These are phyloP conservation scores for Diaporthe vexans DNA, from an alignment of 2,329 filamentous ascomycete species.

Conservation along the genomic window DNA sequence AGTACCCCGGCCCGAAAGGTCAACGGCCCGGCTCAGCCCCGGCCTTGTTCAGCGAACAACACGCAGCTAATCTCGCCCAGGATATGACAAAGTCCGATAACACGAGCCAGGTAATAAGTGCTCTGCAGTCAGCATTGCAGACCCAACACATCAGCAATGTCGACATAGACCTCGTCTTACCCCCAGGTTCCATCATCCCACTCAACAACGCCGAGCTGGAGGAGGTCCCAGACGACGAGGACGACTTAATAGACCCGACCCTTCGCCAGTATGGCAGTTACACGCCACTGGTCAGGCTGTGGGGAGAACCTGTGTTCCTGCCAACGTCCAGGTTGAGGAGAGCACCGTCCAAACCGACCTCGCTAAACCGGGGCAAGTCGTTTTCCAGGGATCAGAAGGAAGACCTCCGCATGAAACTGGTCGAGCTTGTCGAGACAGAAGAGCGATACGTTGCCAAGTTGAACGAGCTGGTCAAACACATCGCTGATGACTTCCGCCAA, in stretches of 20 bases:
- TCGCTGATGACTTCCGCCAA: conserved; percentile 84
- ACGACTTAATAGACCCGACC: conserved; percentile 75
- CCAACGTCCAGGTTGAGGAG: conserved; percentile 88
- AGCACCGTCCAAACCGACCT: conserved; percentile 88
- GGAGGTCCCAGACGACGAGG: conserved; percentile 72
- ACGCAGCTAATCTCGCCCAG: conserved; percentile 91
- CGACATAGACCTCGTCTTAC: conserved; percentile 89
- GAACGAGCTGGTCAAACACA: conserved; percentile 83
- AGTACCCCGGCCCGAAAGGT: conserved; percentile 66
- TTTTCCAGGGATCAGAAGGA: conserved; percentile 88
- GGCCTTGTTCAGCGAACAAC: conserved; percentile 87
- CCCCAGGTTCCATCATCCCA: conserved; percentile 80
- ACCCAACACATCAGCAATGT: conserved; percentile 87
- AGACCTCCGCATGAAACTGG: conserved; percentile 87
- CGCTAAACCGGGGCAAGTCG: conserved; percentile 81
- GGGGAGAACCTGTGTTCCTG: conserved; percentile 88
- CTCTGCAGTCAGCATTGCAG: conserved; percentile 81
- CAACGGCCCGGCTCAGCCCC: conserved; percentile 75
- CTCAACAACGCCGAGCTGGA: conserved; percentile 72
- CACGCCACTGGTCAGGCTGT: conserved; percentile 79
- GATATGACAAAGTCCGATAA: conserved; percentile 88
- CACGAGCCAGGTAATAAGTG: conserved; percentile 77
- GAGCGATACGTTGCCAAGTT: conserved; percentile 93
- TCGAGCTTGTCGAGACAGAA: conserved; percentile 92
- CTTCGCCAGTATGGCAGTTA: conserved; percentile 82